Evolutionary conservation across 129 eudicot species (phyloP).

Genomic region (Saposhnikovia divaricata): DNA sequence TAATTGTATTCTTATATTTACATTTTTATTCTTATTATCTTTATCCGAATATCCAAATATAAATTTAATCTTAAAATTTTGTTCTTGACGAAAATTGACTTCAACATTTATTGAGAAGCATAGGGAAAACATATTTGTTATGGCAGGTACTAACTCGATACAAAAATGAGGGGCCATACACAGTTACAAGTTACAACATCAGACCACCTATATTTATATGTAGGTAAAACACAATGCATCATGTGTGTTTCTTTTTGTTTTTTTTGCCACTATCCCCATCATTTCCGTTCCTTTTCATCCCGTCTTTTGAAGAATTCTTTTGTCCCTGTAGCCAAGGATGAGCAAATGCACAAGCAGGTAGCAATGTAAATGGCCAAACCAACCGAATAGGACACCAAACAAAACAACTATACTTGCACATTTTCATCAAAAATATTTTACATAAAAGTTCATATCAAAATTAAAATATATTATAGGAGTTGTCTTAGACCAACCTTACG

Average conservation of each 20-base stretch:
- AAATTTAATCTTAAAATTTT: too few relatives aligned
- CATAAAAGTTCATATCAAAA: not conserved
- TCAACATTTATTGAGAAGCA: too few relatives aligned
- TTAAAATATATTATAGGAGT: not conserved
- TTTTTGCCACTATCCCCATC: constrained; percentile 37
- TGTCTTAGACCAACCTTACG: not conserved
- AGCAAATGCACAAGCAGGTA: constrained; percentile 3
- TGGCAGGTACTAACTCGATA: constrained; percentile 9
- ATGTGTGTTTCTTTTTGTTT: constrained; percentile 28
- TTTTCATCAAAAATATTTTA: not conserved
- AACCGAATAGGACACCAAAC: not conserved
- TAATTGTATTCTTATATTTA: too few relatives aligned
- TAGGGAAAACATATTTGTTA: too few relatives aligned
- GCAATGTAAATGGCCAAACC: not conserved
- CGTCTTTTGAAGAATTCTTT: constrained; percentile 27
- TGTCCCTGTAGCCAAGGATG: constrained; percentile 24
- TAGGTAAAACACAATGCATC: constrained; percentile 13
- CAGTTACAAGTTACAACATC: not conserved
- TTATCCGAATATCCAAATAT: too few relatives aligned
- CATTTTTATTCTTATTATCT: too few relatives aligned
- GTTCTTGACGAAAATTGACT: too few relatives aligned
- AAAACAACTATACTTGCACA: not conserved
- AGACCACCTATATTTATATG: constrained; percentile 8
- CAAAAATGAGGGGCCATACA: constrained; percentile 38
- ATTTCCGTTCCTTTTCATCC: constrained; percentile 54